Base-by-base conservation (phyloP, 2,329 filamentous ascomycete genomes). In the Setomelanomma holmii region DNA sequence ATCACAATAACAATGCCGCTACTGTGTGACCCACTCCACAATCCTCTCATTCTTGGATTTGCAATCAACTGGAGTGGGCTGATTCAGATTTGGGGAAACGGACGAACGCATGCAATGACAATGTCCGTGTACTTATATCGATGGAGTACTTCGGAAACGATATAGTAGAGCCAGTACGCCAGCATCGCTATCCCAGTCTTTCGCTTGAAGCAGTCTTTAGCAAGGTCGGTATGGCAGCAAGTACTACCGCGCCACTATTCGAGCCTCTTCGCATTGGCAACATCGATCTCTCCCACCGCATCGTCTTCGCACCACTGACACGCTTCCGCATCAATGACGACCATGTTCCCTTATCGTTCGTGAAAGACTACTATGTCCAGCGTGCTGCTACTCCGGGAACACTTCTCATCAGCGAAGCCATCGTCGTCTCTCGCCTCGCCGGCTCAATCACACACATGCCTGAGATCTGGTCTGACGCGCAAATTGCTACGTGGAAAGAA, bases 371-470 rank as follows among this genome's bases (percentile, higher is more conserved):
- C 72, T 85, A 86, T 65, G 71, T 67, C 3, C 82, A 86, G 60
- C 79, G 83, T 16, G 80, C 75, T 19, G 58, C 53, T 55, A 58
- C 77, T 2, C 77, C 78, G 1, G 83, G 83, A 16, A 85, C 83
- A 0, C 74, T 88, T 3, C 63, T 88, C 30, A 81, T 88, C 57
- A 79, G 79, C 2, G 85, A 88, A 68, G 84, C 79, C 1, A 82
- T 80, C 4, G 79, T 78, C 72, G 82, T 76, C 69, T 81, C 68
- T 63, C 66, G 73, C 1, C 68, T 75, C 41, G 75, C 77, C 8
- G 79, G 79, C 35, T 77, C 80, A 38, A 79, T 78, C 58, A 70
- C 71, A 24, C 80, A 83, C 56, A 76, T 80, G 1, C 85, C 86
- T 0, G 85, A 84, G 17, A 82, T 86, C 61, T 86, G 77, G 64